phyloP scores from a whole-genome alignment of 345 rosid genomes.

The Syzygium oleosum region DNA sequence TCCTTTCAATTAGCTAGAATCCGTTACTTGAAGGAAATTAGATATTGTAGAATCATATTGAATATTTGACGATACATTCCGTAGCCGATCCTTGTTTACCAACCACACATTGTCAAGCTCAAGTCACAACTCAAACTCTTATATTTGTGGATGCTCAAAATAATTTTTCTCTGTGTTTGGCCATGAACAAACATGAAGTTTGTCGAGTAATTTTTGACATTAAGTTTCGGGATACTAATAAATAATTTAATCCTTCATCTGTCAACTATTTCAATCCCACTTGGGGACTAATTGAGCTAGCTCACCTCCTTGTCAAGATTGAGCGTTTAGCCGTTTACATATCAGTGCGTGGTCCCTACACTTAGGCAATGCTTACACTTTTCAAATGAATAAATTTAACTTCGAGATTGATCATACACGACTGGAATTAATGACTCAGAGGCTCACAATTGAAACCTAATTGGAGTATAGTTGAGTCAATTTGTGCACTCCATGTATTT shows the following conservation, averaged over 20 bases:
- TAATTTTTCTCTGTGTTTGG: background rate
- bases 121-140: too few relatives aligned
- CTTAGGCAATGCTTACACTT: background rate
- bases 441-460: background rate
- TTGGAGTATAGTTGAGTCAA: background rate
- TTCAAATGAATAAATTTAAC: background rate
- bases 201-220: background rate
- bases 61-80: too few relatives aligned
- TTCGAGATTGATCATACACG: background rate
- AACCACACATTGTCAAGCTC: too few relatives aligned
- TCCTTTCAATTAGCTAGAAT: too few relatives aligned
- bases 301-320: background rate
- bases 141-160: too few relatives aligned
- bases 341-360: background rate
- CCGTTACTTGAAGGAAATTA: too few relatives aligned
- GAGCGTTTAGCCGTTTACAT: background rate
- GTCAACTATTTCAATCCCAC: background rate
- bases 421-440: background rate
- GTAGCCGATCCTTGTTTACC: too few relatives aligned
- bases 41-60: too few relatives aligned
- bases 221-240: background rate
- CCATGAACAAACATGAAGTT: background rate
- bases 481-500: background rate
- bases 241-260: rapidly evolving
- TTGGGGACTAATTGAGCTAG: background rate